These are phyloP conservation scores for Boletus speciosus DNA, from an alignment of 768 basidiomycete genomes.

Conservation along the genomic window DNA sequence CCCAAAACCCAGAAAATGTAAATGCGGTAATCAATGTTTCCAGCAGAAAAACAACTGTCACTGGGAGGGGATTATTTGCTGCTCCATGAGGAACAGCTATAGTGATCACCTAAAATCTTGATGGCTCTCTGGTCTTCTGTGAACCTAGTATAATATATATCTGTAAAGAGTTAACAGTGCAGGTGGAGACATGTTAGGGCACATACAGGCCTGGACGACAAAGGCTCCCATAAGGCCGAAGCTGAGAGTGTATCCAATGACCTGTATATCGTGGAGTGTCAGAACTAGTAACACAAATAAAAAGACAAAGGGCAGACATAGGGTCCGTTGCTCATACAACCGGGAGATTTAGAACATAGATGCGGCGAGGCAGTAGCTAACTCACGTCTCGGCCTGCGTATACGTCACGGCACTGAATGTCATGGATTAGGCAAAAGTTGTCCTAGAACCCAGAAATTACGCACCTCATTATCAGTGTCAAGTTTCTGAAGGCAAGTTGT, in stretches of 20 bases:
- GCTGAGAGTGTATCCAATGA: too few relatives aligned
- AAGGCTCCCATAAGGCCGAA: constrained; percentile 9
- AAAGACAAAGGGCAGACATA: too few relatives aligned
- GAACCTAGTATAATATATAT: constrained; percentile 19
- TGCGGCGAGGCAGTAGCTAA: too few relatives aligned
- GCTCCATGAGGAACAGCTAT: background rate
- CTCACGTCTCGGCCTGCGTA: too few relatives aligned
- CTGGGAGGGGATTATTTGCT: background rate
- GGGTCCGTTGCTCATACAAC: too few relatives aligned
- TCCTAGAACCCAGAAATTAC: background rate
- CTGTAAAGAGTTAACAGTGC: background rate
- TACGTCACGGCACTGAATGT: too few relatives aligned
- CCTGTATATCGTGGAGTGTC: too few relatives aligned
- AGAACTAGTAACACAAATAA: too few relatives aligned
- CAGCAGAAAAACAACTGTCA: constrained; percentile 7
- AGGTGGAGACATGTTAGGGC: too few relatives aligned
- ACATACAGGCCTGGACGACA: constrained; percentile 10
- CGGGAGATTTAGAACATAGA: too few relatives aligned
- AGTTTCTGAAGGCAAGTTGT: too few relatives aligned
- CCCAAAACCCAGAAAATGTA: constrained; percentile 12
- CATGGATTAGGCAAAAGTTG: background rate
- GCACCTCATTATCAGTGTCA: background rate
- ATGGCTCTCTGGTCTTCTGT: constrained; percentile 12
- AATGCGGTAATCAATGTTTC: constrained; percentile 9
- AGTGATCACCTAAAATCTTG: constrained; percentile 4